phyloP scores from a whole-genome alignment of 1,284 basidiomycete genomes.

The Cryptococcus maquisensis region DNA sequence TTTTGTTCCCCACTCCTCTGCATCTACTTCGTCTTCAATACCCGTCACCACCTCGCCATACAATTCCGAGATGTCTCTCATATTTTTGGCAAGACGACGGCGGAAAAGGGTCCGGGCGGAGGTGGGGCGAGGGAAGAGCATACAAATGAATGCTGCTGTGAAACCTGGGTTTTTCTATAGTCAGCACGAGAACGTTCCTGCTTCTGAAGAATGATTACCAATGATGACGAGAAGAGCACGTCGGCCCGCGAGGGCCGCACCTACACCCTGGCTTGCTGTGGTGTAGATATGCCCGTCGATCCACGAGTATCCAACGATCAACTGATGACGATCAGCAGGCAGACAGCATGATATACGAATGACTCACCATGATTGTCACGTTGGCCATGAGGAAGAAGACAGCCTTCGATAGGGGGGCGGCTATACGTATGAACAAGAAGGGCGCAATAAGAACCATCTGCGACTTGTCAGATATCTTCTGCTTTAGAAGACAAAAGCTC shows the following conservation, averaged over 20 bases:
- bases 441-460: slow-evolving; percentile 55
- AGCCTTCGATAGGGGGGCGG: slow-evolving; percentile 51
- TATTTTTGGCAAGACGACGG: slow-evolving; percentile 35
- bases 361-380: slow-evolving; percentile 37
- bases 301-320: slow-evolving; percentile 61
- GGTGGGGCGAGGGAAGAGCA: slow-evolving; percentile 42
- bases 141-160: slow-evolving; percentile 39
- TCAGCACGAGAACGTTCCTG: neutral
- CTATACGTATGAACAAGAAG: slow-evolving; percentile 56
- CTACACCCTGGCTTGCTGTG: slow-evolving; percentile 55
- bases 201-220: slow-evolving; percentile 18
- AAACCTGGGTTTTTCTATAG: slow-evolving; percentile 29
- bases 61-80: slow-evolving; percentile 36
- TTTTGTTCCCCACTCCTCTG: neutral
- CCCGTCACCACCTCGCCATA: slow-evolving; percentile 38
- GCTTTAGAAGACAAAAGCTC: slow-evolving; percentile 50
- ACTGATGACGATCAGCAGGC: slow-evolving; percentile 7
- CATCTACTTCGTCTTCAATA: slow-evolving; percentile 35
- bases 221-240: slow-evolving; percentile 50
- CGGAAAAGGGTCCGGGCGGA: slow-evolving; percentile 40
- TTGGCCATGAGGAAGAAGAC: slow-evolving; percentile 44
- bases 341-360: neutral
- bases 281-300: slow-evolving; percentile 56
- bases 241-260: slow-evolving; percentile 57
- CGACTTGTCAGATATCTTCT: neutral